Evolutionary conservation across 2,329 filamentous ascomycete species (phyloP), one percentile per base, ranked within the genome.

Genomic region (Arthrocladium fulminans): DNA sequence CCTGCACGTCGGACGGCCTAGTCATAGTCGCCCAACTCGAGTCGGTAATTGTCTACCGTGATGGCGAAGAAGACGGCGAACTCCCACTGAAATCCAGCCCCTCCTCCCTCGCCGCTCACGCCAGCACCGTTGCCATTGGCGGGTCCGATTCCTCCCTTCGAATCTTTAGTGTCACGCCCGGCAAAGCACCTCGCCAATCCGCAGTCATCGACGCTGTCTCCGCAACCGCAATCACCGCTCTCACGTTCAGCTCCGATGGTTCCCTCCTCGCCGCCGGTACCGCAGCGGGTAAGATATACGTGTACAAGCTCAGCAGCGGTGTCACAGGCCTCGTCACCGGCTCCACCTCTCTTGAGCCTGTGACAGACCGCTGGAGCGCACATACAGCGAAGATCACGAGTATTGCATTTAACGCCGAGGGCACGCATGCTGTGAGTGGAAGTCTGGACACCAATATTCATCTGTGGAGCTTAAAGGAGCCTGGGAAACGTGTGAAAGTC

Each of bases 401-500:
- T 40, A 73, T 87, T 48, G 73, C 83, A 12, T 98, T 92, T 92
- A 87, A 89, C 59, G 72, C 76, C 15, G 77, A 79, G 15, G 85
- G 84, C 10, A 84, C 83, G 19, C 85, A 88, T 62, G 83, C 89
- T 2, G 87, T 81, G 17, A 94, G 86, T 63, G 90, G 89, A 10
- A 84, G 81, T 39, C 70, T 98, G 43, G 92, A 98, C 64, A 96
- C 90, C 0, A 88, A 94, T 61, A 77, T 98, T 17, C 89, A 87
- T 63, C 81, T 95, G 24, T 98, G 92, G 88, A 95, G 87, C 64
- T 67, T 96, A 48, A 70, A 73, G 37, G 86, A 87, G 63, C 90
- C 90, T 0, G 88, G 87, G 2, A 86, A 86, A 66, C 78, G 90
- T 57, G 78, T 94, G 57, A 90, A 92, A 71, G 83, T 81, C 12